These are phyloP conservation scores for Suhomyces kilbournensis DNA, from an alignment of 805 yeast genomes.

Conservation along the genomic window DNA sequence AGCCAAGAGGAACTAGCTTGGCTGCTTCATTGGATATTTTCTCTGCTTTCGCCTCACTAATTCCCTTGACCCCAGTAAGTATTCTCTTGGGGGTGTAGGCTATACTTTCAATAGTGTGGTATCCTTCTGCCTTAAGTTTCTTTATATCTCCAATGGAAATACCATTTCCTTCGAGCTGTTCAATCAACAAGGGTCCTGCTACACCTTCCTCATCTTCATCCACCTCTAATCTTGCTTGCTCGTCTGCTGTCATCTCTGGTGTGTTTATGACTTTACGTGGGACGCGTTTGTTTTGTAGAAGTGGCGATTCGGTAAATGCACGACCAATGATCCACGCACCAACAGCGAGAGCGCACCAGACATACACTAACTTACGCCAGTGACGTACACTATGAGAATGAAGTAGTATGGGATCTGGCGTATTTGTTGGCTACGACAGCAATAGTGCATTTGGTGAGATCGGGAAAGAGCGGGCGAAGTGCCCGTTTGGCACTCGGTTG, in stretches of 20 bases:
- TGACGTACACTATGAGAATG: not conserved
- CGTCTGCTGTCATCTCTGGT: slow-evolving; percentile 10
- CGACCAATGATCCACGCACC: not conserved
- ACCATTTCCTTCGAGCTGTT: slow-evolving; percentile 75
- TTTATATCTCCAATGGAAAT: slow-evolving; percentile 74
- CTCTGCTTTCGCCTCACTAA: slow-evolving; percentile 94
- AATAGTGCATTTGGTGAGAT: not conserved
- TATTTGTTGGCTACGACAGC: no score
- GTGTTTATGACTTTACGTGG: not conserved
- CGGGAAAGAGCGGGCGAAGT: not conserved
- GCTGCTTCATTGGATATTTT: slow-evolving; percentile 78
- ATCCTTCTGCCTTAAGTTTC: slow-evolving; percentile 79
- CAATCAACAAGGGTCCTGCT: slow-evolving; percentile 55
- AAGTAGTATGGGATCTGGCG: not conserved
- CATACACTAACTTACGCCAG: no score
- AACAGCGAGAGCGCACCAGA: not conserved
- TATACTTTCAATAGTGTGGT: slow-evolving; percentile 84
- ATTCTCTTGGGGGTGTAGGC: slow-evolving; percentile 90
- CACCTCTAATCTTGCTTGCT: slow-evolving; percentile 3
- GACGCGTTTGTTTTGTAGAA: slow-evolving; percentile 3
- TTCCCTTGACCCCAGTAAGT: slow-evolving; percentile 78
- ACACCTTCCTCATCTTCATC: slow-evolving; percentile 53
- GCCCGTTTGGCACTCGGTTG: not conserved
- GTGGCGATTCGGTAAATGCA: not conserved
- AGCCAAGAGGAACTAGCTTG: slow-evolving; percentile 89